These are phyloP conservation scores for Beauveria varroae DNA, from an alignment of 2,329 filamentous ascomycete genomes.

Conservation along the genomic window DNA sequence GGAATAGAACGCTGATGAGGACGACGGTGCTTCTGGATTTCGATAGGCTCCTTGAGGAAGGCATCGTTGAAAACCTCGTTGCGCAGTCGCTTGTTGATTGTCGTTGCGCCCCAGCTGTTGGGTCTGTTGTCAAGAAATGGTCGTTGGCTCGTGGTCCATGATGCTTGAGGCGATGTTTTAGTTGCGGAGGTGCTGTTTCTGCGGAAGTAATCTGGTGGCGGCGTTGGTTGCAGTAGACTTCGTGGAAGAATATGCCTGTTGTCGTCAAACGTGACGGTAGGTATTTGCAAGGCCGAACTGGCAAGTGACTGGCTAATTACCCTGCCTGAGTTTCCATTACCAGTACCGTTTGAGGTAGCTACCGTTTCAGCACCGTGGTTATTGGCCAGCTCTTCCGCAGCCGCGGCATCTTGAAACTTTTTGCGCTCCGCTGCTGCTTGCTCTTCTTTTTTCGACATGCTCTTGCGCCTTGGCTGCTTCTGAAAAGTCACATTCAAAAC, in stretches of 20 bases:
- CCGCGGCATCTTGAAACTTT: constrained; percentile 24
- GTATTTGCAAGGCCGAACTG: constrained; percentile 56
- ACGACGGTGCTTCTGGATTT: constrained; percentile 67
- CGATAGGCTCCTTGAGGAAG: constrained; percentile 76
- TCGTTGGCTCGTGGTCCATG: constrained; percentile 16
- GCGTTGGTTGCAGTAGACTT: constrained; percentile 63
- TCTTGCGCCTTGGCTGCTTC: constrained; percentile 65
- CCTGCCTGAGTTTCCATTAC: constrained; percentile 23
- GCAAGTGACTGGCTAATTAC: constrained; percentile 70
- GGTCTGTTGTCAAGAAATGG: constrained; percentile 47
- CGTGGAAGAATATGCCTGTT: constrained; percentile 90
- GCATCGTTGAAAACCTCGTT: constrained; percentile 92
- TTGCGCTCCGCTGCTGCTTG: constrained; percentile 28
- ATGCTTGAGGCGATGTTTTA: constrained; percentile 6
- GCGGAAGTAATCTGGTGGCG: constrained; percentile 25
- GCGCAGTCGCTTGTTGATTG: constrained; percentile 77
- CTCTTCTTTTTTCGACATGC: constrained; percentile 45
- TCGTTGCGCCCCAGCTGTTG: constrained; percentile 81
- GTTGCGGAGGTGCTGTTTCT: constrained; percentile 25
- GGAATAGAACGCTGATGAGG: constrained; percentile 62
- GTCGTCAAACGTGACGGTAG: constrained; percentile 88
- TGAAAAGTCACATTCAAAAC: constrained; percentile 95
- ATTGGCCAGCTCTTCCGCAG: constrained; percentile 13
- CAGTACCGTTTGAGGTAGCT: background rate
- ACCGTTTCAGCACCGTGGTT: constrained; percentile 6